These are phyloP conservation scores for Candida corydali DNA, from an alignment of 805 yeast species.

Conservation along the genomic window DNA sequence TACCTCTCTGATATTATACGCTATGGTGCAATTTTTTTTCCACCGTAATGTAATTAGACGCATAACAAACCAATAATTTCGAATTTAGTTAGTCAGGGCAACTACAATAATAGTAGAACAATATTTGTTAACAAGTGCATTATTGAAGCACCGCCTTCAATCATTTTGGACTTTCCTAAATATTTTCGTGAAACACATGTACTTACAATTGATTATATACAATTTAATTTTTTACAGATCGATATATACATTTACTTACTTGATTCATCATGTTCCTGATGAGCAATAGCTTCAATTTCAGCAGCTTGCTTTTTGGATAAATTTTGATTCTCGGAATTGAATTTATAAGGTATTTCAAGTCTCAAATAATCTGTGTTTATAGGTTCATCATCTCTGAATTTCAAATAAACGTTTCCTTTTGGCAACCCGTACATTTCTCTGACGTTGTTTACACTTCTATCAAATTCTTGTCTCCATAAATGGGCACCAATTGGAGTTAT, in stretches of 20 bases:
- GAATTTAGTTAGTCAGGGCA: too few species aligned
- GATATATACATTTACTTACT: conserved; percentile 2
- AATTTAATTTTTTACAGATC: conserved; percentile 3
- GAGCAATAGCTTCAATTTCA: conserved; percentile 6
- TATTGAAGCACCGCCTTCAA: neutral
- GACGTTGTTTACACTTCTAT: conserved; percentile 62
- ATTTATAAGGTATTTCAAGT: conserved; percentile 2
- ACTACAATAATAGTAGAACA: neutral
- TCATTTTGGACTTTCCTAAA: neutral
- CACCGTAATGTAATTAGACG: neutral
- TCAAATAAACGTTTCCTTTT: conserved; percentile 69
- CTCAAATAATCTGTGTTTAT: conserved; percentile 2
- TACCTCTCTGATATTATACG: too few species aligned
- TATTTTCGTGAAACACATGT: too few species aligned
- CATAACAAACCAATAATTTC: conserved; percentile 2
- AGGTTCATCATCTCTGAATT: conserved; percentile 39
- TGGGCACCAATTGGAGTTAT: conserved; percentile 88
- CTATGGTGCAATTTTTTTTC: neutral
- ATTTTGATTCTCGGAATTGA: neutral
- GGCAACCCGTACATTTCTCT: conserved; percentile 73
- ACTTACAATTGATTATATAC: too few species aligned
- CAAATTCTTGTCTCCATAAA: conserved; percentile 84
- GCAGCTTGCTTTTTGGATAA: neutral
- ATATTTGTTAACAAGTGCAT: too few species aligned
- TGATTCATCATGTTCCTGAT: conserved; percentile 2